phyloP scores from a whole-genome alignment of 2,329 filamentous ascomycete species.

The Ceratocystis diversiconidia region DNA sequence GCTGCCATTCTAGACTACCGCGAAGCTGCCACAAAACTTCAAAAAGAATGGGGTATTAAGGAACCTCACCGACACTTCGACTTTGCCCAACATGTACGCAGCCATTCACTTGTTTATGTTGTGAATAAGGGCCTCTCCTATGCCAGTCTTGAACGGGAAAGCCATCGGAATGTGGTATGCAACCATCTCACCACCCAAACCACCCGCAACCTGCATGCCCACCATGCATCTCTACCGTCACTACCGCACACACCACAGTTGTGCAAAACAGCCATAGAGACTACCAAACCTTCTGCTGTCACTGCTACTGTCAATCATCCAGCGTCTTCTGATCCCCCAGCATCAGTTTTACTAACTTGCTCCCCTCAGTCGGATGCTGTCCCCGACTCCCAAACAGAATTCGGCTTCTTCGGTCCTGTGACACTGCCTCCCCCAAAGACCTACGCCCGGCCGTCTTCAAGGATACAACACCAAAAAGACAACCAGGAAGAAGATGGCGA shows the following conservation, averaged over 20 bases:
- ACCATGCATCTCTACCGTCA: not conserved
- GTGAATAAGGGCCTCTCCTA: slow-evolving; percentile 51
- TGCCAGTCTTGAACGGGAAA: slow-evolving; percentile 44
- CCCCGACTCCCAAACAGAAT: slow-evolving; percentile 5
- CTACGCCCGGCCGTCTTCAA: not conserved
- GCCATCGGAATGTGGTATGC: slow-evolving; percentile 36
- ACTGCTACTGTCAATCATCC: not conserved
- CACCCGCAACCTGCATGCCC: not conserved
- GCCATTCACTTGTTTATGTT: slow-evolving; percentile 47
- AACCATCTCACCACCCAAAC: not conserved
- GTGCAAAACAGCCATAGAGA: not conserved
- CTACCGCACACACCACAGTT: not conserved
- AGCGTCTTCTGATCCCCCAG: not conserved
- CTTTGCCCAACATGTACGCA: slow-evolving; percentile 51
- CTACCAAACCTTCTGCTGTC: not conserved
- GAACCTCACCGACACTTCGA: slow-evolving; percentile 48
- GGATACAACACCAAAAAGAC: slow-evolving; percentile 1
- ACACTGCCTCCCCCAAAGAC: slow-evolving; percentile 10
- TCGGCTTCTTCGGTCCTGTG: slow-evolving; percentile 42
- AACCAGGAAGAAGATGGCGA: slow-evolving; percentile 26
- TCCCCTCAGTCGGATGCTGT: not conserved
- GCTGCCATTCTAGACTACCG: slow-evolving; percentile 41
- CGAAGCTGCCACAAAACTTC: slow-evolving; percentile 52
- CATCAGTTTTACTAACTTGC: slow-evolving; percentile 4
- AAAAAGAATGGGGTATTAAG: slow-evolving; percentile 52